These are phyloP conservation scores for Ilyonectria sp. DNA, from an alignment of 2,329 filamentous ascomycete species.

Conservation along the genomic window DNA sequence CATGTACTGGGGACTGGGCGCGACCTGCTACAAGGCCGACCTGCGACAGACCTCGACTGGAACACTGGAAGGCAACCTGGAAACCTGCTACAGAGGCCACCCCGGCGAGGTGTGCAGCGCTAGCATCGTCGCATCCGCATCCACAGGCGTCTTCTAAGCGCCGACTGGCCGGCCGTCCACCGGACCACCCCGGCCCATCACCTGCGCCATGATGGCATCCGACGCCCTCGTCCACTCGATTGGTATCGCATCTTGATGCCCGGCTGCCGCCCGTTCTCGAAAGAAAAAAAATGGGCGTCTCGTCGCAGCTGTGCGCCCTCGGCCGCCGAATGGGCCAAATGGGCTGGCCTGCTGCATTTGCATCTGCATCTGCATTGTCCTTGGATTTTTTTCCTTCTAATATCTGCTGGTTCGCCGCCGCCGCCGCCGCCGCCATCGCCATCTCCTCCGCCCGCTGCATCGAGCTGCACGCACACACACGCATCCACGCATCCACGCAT, in stretches of 20 bases:
- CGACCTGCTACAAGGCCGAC: constrained; percentile 16
- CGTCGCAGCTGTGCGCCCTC: constrained; percentile 20
- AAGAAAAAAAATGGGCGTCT: constrained; percentile 14
- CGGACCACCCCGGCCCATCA: constrained; percentile 53
- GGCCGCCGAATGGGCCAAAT: constrained; percentile 18
- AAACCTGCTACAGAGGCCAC: constrained; percentile 13
- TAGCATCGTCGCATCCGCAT: constrained; percentile 39
- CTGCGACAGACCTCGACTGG: constrained; percentile 2
- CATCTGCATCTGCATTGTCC: constrained; percentile 27
- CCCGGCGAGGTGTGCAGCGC: constrained; percentile 45
- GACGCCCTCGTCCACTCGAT: constrained; percentile 47
- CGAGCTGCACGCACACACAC: constrained; percentile 5
- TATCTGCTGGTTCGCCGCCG: constrained; percentile 25
- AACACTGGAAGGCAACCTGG: neutral
- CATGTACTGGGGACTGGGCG: neutral
- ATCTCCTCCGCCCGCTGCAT: constrained; percentile 6
- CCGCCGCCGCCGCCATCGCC: constrained; percentile 2
- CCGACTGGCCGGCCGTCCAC: constrained; percentile 52
- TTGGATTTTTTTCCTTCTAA: constrained; percentile 7
- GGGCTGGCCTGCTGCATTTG: constrained; percentile 21
- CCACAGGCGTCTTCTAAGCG: constrained; percentile 50
- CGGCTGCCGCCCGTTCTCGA: constrained; percentile 41
- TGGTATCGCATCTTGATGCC: constrained; percentile 33
- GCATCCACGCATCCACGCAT: constrained; percentile 10
- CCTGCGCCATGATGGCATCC: constrained; percentile 46